Base-by-base conservation (phyloP, 805 yeast species). In the Candida maesae region DNA sequence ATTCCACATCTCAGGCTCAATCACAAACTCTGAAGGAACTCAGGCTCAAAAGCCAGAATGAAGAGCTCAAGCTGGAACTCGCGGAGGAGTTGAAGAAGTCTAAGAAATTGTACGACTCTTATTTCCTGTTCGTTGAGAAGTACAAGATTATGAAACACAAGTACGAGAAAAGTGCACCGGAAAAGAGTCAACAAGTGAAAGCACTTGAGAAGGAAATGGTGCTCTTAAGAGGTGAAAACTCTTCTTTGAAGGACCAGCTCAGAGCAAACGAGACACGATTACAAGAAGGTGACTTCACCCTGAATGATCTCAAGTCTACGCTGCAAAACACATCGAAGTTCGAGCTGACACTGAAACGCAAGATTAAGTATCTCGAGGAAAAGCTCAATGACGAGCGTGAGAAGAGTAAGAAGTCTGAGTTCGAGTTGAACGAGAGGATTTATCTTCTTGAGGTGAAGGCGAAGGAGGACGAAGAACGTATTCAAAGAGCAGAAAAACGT, bases 61-160 rank as follows among this genome's bases (percentile, higher is more conserved):
- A 46, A 7, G 44, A 52, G 6, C 42, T 63, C 6, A 51, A 59
- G 25, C 41, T 50, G 19, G 70, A 65, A 36, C 54, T 65, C 28
- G 55, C 60, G 6, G 37, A 47, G 10, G 69, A 65, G 43, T 48
- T 65, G 42, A 56, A 55, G 39, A 62, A 63, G 33, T 55, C 63
- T 5, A 61, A 64, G 38, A 51, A 52, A 39, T 38, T 65, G 5
- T 65, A 58, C 39, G 70, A 66, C 39, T 60, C 66, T 11, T 65
- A 59, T 35, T 61, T 56, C 38, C 49, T 52, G 21, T 57, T 63
- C 23, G 59, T 56, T 25, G 45, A 49, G 14, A 65, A 59, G 43
- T 61, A 65, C 45, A 63, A 56, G 33, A 56, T 50, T 2, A 36
- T 51, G 37, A 52, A 44, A 32, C 16, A 20, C 21, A 39, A 42